phyloP scores from a whole-genome alignment of 768 basidiomycete species.

The Royoungia palumana region DNA sequence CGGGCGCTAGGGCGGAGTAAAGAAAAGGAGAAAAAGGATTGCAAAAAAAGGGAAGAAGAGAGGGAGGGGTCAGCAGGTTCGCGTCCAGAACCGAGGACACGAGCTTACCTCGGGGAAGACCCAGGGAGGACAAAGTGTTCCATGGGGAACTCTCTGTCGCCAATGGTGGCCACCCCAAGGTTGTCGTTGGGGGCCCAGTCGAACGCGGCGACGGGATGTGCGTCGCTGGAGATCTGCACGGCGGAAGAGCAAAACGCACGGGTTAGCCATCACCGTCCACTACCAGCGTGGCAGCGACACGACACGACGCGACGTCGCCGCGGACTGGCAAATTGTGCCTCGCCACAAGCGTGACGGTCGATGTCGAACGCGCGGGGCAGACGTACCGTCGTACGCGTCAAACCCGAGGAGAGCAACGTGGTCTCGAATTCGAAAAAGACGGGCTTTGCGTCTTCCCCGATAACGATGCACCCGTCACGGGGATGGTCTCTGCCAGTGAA shows the following conservation, averaged over 20 bases:
- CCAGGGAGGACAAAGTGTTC: constrained; percentile 56
- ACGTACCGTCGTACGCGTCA: constrained; percentile 28
- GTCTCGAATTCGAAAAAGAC: constrained; percentile 71
- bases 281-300: too few relatives aligned
- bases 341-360: too few relatives aligned
- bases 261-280: too few relatives aligned
- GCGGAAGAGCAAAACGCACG: constrained; percentile 5
- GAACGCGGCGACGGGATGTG: constrained; percentile 51
- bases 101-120: constrained; percentile 44
- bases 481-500: constrained; percentile 72
- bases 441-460: constrained; percentile 57
- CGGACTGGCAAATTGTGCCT: too few relatives aligned
- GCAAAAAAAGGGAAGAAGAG: neutral
- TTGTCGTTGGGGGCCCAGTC: constrained; percentile 39
- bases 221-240: constrained; percentile 38
- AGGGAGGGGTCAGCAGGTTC: neutral
- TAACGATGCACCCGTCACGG: constrained; percentile 59
- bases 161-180: constrained; percentile 49
- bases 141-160: constrained; percentile 56
- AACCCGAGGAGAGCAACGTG: constrained; percentile 22
- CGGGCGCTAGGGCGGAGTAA: constrained; percentile 47
- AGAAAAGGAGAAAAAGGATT: neutral
- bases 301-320: too few relatives aligned
- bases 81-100: neutral
- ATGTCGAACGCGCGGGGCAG: neutral